Conservation (phyloP, 1,284 basidiomycete genomes). For the Tetrapyrgos nigripes region DNA sequence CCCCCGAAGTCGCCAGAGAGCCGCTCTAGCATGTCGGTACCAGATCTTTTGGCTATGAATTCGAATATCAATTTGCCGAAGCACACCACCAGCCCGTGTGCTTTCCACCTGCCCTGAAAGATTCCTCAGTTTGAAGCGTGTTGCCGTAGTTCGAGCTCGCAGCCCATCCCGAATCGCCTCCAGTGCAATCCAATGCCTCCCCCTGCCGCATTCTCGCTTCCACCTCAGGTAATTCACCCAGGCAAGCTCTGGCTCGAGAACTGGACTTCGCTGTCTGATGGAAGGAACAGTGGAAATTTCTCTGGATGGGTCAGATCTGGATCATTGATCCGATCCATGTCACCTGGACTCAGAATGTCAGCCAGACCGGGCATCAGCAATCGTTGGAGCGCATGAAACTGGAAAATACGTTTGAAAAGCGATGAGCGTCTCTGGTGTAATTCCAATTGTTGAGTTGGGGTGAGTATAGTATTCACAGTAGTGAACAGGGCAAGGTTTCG, state of each 20-base stretch:
- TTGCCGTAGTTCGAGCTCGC: conserved; percentile 1
- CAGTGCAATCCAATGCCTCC: not conserved
- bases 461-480: too few relatives aligned
- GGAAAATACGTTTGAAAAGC: too few relatives aligned
- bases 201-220: not conserved
- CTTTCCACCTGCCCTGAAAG: conserved; percentile 5
- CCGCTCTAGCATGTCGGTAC: conserved; percentile 6
- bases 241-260: not conserved
- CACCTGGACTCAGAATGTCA: too few relatives aligned
- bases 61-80: conserved; percentile 5
- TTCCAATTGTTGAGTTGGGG: too few relatives aligned
- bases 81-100: not conserved
- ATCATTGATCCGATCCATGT: not conserved
- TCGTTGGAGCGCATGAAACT: too few relatives aligned
- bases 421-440: too few relatives aligned
- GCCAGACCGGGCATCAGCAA: too few relatives aligned
- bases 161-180: not conserved
- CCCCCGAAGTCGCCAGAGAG: conserved; percentile 7
- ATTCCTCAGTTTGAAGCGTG: conserved; percentile 3
- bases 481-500: too few relatives aligned
- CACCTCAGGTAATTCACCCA: not conserved
- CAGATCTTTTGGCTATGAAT: not conserved
- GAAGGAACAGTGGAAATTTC: not conserved
- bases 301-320: not conserved
- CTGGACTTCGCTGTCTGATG: not conserved